phyloP scores from a whole-genome alignment of 371 early-diverging fungal species.

The Amoeboradix gromovi region DNA sequence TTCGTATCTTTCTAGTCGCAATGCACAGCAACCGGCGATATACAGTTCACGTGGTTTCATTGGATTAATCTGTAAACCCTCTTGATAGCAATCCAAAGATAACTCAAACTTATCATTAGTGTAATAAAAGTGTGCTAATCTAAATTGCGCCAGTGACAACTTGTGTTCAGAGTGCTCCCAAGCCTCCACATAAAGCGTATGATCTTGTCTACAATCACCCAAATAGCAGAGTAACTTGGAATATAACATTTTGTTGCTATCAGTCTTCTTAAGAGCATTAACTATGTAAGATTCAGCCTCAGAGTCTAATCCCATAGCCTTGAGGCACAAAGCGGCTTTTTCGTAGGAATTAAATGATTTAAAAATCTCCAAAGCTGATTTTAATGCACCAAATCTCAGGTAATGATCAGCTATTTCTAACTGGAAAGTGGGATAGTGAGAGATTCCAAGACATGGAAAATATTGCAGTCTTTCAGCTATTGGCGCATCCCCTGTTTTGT shows the following conservation, averaged over 20 bases:
- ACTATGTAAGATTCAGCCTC: background rate
- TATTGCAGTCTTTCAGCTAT: conserved; percentile 44
- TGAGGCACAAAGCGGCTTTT: background rate
- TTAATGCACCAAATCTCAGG: background rate
- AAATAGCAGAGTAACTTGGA: background rate
- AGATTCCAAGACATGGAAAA: conserved; percentile 9
- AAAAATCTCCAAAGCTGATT: background rate
- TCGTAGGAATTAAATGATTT: background rate
- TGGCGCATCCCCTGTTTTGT: conserved; percentile 21
- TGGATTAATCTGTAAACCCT: background rate
- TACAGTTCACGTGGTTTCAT: background rate
- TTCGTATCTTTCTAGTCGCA: background rate
- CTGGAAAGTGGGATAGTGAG: background rate
- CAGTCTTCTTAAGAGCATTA: background rate
- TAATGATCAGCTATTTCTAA: background rate
- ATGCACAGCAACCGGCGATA: background rate
- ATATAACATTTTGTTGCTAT: background rate
- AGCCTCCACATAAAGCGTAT: background rate
- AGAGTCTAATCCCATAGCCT: background rate
- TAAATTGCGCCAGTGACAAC: background rate
- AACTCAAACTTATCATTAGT: background rate
- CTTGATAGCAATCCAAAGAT: background rate
- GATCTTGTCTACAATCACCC: background rate
- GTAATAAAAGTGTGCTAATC: background rate
- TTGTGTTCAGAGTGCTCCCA: background rate